Percentiles rank a stretch among this genome's conserved stretches.
These are phyloP conservation scores for Ustilago nuda DNA, from an alignment of 1,284 basidiomycete genomes.

Conservation along the genomic window DNA sequence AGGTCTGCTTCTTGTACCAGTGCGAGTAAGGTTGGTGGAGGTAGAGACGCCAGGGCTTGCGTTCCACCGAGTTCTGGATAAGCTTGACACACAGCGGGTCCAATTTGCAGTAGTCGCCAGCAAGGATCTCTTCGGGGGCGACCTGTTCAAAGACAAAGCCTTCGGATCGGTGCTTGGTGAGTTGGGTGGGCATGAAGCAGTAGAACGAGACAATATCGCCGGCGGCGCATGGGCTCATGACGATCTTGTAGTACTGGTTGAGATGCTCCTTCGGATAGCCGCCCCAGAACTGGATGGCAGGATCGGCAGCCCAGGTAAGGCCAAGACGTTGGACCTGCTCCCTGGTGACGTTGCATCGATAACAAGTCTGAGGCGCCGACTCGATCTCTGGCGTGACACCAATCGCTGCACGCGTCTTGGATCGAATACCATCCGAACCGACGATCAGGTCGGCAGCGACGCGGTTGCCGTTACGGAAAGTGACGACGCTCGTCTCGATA, in stretches of 20 bases:
- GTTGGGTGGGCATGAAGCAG: conserved; percentile 63
- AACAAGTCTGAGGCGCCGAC: conserved; percentile 70
- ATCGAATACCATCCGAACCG: conserved; percentile 75
- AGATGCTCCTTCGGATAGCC: conserved; percentile 55
- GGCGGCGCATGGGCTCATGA: conserved; percentile 69
- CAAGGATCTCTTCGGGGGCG: conserved; percentile 68
- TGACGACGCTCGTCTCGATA: conserved; percentile 68
- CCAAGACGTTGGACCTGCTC: conserved; percentile 67
- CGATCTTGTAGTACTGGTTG: conserved; percentile 70
- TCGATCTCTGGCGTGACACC: conserved; percentile 53
- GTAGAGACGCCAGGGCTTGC: conserved; percentile 70
- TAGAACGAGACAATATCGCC: conserved; percentile 70
- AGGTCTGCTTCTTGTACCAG: conserved; percentile 66
- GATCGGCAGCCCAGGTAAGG: conserved; percentile 68
- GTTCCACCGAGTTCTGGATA: conserved; percentile 63
- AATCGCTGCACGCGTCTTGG: conserved; percentile 60
- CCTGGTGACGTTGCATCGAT: conserved; percentile 70
- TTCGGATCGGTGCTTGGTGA: conserved; percentile 70
- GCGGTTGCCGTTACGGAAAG: conserved; percentile 72
- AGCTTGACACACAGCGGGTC: conserved; percentile 68
- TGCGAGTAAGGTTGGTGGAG: conserved; percentile 69
- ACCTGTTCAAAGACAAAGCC: conserved; percentile 69
- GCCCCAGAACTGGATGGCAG: conserved; percentile 71
- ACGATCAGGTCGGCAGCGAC: conserved; percentile 75
- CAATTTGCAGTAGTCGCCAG: conserved; percentile 65